Evolutionary conservation across 768 basidiomycete species (phyloP).

Genomic region (Tephrocybe rancida): DNA sequence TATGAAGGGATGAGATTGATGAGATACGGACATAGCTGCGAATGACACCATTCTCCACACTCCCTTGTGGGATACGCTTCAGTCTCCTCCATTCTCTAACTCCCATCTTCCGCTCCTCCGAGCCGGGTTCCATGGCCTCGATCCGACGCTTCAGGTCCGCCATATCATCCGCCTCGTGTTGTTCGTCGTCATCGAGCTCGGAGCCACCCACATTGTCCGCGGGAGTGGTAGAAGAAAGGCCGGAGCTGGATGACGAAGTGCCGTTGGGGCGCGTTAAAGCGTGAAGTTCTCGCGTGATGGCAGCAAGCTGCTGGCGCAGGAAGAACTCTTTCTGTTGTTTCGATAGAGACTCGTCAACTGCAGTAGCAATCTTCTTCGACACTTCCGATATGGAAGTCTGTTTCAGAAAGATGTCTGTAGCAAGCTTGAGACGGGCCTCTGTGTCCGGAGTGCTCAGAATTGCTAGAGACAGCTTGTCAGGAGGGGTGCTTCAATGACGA

Average conservation of each 20-base stretch:
- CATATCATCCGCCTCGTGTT: constrained; percentile 80
- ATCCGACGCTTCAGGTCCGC: constrained; percentile 72
- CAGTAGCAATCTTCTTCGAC: constrained; percentile 75
- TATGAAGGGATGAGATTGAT: neutral
- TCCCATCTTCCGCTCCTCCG: constrained; percentile 82
- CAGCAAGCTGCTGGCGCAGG: constrained; percentile 80
- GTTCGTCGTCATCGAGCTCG: constrained; percentile 77
- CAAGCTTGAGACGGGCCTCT: constrained; percentile 64
- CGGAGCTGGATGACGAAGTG: constrained; percentile 18
- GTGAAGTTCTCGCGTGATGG: constrained; percentile 77
- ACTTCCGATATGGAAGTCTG: constrained; percentile 81
- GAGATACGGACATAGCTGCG: constrained; percentile 67
- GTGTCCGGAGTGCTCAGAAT: constrained; percentile 62
- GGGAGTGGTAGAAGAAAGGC: constrained; percentile 7
- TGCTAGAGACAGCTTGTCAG: constrained; percentile 34
- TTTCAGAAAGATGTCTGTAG: constrained; percentile 73
- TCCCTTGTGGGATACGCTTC: constrained; percentile 86
- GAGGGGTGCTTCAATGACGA: neutral
- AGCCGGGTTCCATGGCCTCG: constrained; percentile 70
- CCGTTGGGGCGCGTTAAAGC: constrained; percentile 42
- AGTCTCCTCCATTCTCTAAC: constrained; percentile 83
- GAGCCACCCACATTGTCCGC: constrained; percentile 31
- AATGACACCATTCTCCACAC: constrained; percentile 90
- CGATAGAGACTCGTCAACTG: constrained; percentile 82
- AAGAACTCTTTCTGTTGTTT: constrained; percentile 90